A percentile compares a stretch with the other conserved stretches of the same genome.
Evolutionary conservation across 2,329 filamentous ascomycete species (phyloP).

Genomic region (Sphaerostilbella broomeana): DNA sequence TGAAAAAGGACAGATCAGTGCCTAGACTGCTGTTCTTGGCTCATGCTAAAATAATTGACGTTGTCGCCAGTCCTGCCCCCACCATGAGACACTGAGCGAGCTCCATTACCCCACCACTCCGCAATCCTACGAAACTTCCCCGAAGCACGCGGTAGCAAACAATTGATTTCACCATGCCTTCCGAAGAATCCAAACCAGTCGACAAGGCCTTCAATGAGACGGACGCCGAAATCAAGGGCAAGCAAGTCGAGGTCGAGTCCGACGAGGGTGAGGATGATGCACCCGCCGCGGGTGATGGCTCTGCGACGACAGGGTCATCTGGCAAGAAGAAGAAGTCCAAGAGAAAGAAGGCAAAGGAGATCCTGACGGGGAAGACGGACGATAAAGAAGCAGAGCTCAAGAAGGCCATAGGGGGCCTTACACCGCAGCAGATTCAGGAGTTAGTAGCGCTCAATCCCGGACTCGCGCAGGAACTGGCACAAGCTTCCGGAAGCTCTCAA

Average conservation of each 20-base stretch:
- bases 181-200: slow-evolving; percentile 57
- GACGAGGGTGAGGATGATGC: slow-evolving; percentile 38
- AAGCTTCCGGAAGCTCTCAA: slow-evolving; percentile 31
- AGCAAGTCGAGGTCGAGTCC: slow-evolving; percentile 39
- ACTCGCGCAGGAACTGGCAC: slow-evolving; percentile 52
- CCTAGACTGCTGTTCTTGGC: no score
- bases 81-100: slow-evolving; percentile 4
- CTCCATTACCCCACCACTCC: slow-evolving; percentile 8
- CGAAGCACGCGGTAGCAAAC: slow-evolving; percentile 3
- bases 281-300: slow-evolving; percentile 20
- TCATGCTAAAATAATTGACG: no score
- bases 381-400: slow-evolving; percentile 37
- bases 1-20: no score
- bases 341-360: slow-evolving; percentile 52
- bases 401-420: slow-evolving; percentile 48
- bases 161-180: slow-evolving; percentile 32
- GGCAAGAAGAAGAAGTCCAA: slow-evolving; percentile 60
- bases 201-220: slow-evolving; percentile 46
- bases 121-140: slow-evolving; percentile 1
- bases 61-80: slow-evolving; percentile 10
- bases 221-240: slow-evolving; percentile 39
- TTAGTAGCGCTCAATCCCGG: slow-evolving; percentile 68
- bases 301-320: slow-evolving; percentile 18
- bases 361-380: slow-evolving; percentile 29
- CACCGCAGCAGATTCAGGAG: slow-evolving; percentile 53